Percentiles rank a stretch among this genome's conserved stretches.
These are phyloP conservation scores for Baudoinia panamericana DNA, from an alignment of 495 filamentous ascomycete genomes.

Conservation along the genomic window DNA sequence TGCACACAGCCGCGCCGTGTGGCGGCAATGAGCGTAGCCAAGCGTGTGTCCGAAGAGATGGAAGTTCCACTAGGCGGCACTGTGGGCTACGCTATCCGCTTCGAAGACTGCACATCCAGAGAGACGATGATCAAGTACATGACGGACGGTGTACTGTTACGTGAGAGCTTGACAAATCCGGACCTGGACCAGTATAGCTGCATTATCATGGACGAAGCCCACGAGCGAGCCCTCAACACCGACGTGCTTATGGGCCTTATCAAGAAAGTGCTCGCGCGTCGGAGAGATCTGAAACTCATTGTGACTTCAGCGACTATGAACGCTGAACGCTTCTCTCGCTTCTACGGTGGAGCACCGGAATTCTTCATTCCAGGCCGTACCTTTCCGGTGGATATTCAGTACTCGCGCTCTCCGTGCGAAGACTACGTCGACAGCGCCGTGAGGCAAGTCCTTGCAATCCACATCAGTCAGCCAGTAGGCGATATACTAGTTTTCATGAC, in stretches of 20 bases:
- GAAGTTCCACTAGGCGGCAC: conserved; percentile 78
- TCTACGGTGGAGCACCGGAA: conserved; percentile 95
- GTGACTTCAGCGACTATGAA: conserved; percentile 99
- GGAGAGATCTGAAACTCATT: conserved; percentile 88
- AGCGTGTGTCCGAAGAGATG: conserved; percentile 98
- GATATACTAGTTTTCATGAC: conserved; percentile 99
- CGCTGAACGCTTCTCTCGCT: conserved; percentile 84
- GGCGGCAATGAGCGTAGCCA: conserved; percentile 97
- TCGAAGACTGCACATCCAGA: conserved; percentile 94
- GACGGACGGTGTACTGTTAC: conserved; percentile 92
- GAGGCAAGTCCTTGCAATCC: conserved; percentile 92
- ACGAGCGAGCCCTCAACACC: conserved; percentile 92
- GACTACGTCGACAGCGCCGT: conserved; percentile 97
- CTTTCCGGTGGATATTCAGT: conserved; percentile 95
- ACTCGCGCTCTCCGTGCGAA: conserved; percentile 86
- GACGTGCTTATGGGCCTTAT: conserved; percentile 96
- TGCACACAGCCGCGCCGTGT: conserved; percentile 93
- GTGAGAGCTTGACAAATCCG: conserved; percentile 79
- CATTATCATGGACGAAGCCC: conserved; percentile 99
- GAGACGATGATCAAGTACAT: conserved; percentile 97
- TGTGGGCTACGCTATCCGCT: conserved; percentile 96
- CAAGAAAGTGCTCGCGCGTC: conserved; percentile 84
- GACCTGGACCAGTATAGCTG: conserved; percentile 96
- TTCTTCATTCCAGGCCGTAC: conserved; percentile 95
- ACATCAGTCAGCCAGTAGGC: conserved; percentile 79